Percentiles rank a stretch among this genome's conserved stretches.
Conservation (phyloP, 805 yeast genomes). For the Blastobotrys americana region DNA sequence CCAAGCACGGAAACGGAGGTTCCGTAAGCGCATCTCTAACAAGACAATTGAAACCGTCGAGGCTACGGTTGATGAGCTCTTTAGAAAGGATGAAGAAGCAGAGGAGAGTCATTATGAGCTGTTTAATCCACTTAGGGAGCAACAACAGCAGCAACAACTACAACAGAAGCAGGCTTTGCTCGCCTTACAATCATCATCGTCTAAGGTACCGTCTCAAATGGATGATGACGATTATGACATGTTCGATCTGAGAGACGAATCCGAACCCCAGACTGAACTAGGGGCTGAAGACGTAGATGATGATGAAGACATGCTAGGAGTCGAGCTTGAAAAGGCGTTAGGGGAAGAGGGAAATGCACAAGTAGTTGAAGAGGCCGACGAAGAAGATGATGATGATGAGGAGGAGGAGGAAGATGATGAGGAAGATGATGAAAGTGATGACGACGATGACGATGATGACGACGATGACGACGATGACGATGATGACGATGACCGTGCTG, state of each 20-base stretch:
- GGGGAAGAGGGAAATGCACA: neutral
- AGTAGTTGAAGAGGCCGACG: slow-evolving; percentile 23
- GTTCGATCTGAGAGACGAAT: slow-evolving; percentile 23
- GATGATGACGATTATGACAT: slow-evolving; percentile 27
- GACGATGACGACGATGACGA: slow-evolving; percentile 52
- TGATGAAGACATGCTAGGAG: slow-evolving; percentile 22
- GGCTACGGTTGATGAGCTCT: slow-evolving; percentile 64
- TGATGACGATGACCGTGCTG: slow-evolving; percentile 43
- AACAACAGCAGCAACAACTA: slow-evolving; percentile 24
- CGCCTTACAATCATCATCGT: slow-evolving; percentile 10
- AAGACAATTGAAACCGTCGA: slow-evolving; percentile 73
- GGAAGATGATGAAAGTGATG: slow-evolving; percentile 42
- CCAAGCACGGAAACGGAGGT: slow-evolving; percentile 60
- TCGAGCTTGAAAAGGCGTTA: slow-evolving; percentile 12
- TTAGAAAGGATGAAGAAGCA: slow-evolving; percentile 73
- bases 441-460: slow-evolving; percentile 46
- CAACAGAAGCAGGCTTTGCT: slow-evolving; percentile 11
- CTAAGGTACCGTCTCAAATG: slow-evolving; percentile 20
- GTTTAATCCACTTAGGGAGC: slow-evolving; percentile 35
- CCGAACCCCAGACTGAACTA: slow-evolving; percentile 25
- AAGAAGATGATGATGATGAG: slow-evolving; percentile 24
- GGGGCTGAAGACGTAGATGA: slow-evolving; percentile 31
- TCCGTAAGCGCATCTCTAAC: slow-evolving; percentile 62
- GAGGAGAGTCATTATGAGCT: slow-evolving; percentile 73
- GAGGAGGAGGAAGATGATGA: slow-evolving; percentile 30